Base-by-base conservation (phyloP, 805 yeast species). In the Danielia reshetovae region DNA sequence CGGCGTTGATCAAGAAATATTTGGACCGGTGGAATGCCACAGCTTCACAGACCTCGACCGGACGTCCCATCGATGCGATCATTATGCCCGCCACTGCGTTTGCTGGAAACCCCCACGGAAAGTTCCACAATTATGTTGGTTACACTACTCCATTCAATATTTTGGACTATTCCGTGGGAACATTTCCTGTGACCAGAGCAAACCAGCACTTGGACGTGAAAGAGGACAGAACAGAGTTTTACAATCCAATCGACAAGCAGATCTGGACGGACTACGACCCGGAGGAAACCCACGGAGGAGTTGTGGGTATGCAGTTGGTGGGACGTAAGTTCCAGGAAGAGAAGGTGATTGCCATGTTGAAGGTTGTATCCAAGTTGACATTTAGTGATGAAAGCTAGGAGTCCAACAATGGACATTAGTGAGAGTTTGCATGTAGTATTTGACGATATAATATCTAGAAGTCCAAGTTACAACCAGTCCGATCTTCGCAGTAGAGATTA, bases 241-340 rank as follows among this genome's bases (percentile, higher is more conserved):
- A 60, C 45, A 70, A 64, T 47, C 65, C 61, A 2, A 49, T 64
- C 3, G 84, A 78, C 32, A 46, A 55, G 28, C 54, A 59, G 19
- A 52, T 65, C 32, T 79, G 75, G 55, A 35, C 39, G 24, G 57
- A 52, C 37, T 49, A 60, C 55, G 69, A 75, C 42, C 71, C 81
- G 1, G 68, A 59, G 33, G 70, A 70, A 40, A 63, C 70, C 52
- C 68, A 75, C 43, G 81, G 79, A 4, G 75, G 79, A 36, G 80
- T 86, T 0, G 79, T 77, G 10, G 75, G 79, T 12, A 57, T 82
- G n/a, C 87, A 81, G 54, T 59, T 82, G 19, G 75, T 80, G 3
- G 77, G 82, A n/a, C 65, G 67, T 37, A 67, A 75, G 34, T 62
- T 69, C 13, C 72, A 77, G 46, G 89, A 81, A 45, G 88, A 81